phyloP scores from a whole-genome alignment of 305 asterid genomes.

The Fraxinus platypoda region DNA sequence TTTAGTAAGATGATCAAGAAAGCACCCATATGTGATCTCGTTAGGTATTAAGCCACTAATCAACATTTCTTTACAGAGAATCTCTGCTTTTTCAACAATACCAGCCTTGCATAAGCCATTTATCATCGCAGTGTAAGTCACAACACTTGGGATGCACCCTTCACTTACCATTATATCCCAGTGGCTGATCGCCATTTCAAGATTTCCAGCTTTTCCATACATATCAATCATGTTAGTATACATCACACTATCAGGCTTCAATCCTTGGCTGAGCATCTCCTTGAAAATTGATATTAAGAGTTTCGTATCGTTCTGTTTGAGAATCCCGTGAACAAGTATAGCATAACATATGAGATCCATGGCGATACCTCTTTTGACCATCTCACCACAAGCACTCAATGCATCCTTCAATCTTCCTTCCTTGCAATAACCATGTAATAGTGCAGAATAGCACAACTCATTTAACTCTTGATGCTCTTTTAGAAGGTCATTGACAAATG shows the following conservation, averaged over 20 bases:
- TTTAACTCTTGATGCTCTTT: conserved; percentile 46
- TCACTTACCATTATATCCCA: conserved; percentile 75
- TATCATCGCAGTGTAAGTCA: conserved; percentile 68
- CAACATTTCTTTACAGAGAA: conserved; percentile 60
- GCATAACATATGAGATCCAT: conserved; percentile 75
- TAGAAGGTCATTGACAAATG: conserved; percentile 55
- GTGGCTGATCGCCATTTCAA: conserved; percentile 58
- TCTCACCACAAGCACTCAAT: conserved; percentile 41
- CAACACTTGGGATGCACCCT: conserved; percentile 60
- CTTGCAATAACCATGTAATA: conserved; percentile 65
- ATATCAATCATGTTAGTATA: conserved; percentile 71
- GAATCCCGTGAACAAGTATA: conserved; percentile 54
- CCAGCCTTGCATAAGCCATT: conserved; percentile 70
- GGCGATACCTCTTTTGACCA: conserved; percentile 56
- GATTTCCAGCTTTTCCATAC: conserved; percentile 58
- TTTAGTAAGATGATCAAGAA: conserved; percentile 68
- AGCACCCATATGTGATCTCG: conserved; percentile 70
- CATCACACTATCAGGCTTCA: conserved; percentile 61
- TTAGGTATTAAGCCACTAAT: conserved; percentile 55
- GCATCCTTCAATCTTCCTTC: conserved; percentile 70
- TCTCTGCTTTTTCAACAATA: conserved; percentile 54
- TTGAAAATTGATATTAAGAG: conserved; percentile 39
- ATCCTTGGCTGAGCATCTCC: conserved; percentile 57
- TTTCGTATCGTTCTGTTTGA: conserved; percentile 45
- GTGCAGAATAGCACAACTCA: conserved; percentile 79